Conservation (phyloP, 768 basidiomycete species). For the Phanerodontia chrysosporium region DNA sequence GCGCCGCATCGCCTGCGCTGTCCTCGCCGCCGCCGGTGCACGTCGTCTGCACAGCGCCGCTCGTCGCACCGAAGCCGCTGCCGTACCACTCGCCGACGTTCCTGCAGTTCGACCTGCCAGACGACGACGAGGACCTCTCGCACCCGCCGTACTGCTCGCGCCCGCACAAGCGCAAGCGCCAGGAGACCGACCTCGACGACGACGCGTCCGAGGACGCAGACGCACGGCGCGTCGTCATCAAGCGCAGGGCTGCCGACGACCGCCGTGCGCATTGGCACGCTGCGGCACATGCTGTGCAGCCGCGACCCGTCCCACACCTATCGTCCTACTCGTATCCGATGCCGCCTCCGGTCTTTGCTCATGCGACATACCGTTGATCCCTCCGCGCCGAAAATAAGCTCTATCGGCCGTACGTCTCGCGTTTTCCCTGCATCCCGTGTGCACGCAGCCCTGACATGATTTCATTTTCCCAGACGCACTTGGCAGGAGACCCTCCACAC, state of each 20-base stretch:
- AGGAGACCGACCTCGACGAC: not conserved
- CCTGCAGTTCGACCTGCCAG: conserved; percentile 62
- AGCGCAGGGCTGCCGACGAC: not conserved
- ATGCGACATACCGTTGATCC: not conserved
- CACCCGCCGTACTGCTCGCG: conserved; percentile 61
- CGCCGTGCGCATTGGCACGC: not conserved
- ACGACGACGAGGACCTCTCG: conserved; percentile 66
- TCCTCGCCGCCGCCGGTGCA: conserved; percentile 31
- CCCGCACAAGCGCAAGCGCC: conserved; percentile 53
- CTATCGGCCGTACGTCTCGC: not conserved
- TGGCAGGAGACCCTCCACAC: not conserved
- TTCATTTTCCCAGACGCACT: not conserved
- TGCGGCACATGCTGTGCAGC: not conserved
- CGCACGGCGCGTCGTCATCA: not conserved
- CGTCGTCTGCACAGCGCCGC: conserved; percentile 63
- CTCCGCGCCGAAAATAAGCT: not conserved
- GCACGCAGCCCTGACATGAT: not conserved
- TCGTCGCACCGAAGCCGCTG: conserved; percentile 63
- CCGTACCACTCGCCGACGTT: conserved; percentile 69
- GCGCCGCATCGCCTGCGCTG: conserved; percentile 22
- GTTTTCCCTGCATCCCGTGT: not conserved
- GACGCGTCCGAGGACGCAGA: not conserved
- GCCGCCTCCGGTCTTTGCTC: not conserved
- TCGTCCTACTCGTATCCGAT: not conserved
- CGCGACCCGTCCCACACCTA: not conserved